Evolutionary conservation across 257 asterid species (phyloP).

Genomic region (Petrea volubilis): DNA sequence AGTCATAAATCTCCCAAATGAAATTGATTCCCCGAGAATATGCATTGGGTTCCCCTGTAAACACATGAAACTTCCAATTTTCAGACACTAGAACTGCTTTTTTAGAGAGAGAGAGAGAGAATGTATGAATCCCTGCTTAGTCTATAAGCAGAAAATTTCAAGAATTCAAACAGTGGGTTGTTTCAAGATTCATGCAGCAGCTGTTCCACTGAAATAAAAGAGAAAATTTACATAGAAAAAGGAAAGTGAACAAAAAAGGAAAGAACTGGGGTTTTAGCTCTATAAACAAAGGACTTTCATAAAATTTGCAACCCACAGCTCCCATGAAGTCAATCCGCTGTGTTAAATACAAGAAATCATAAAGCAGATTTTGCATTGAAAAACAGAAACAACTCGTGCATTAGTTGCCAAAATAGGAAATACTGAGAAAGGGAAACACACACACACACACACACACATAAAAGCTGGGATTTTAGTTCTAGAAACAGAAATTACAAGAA

Average conservation of each 20-base stretch:
- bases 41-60: conserved; percentile 66
- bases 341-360: neutral
- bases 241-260: no score
- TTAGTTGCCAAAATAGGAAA: no score
- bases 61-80: conserved; percentile 3
- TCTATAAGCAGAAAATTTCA: neutral
- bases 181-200: neutral
- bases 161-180: neutral
- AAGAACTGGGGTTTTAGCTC: neutral
- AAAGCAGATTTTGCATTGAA: neutral
- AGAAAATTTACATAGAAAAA: no score
- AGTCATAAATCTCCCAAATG: conserved; percentile 74
- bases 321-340: neutral
- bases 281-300: neutral
- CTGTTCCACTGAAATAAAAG: no score
- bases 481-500: no score
- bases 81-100: conserved; percentile 13
- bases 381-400: no score
- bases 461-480: no score
- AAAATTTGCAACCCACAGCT: neutral
- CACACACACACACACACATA: no score
- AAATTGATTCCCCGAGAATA: conserved; percentile 70
- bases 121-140: no score
- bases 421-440: no score
- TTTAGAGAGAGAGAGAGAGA: no score